These are phyloP conservation scores for Elongisporangium anandrum DNA, from an alignment of 352 stramenopile genomes.

Conservation along the genomic window DNA sequence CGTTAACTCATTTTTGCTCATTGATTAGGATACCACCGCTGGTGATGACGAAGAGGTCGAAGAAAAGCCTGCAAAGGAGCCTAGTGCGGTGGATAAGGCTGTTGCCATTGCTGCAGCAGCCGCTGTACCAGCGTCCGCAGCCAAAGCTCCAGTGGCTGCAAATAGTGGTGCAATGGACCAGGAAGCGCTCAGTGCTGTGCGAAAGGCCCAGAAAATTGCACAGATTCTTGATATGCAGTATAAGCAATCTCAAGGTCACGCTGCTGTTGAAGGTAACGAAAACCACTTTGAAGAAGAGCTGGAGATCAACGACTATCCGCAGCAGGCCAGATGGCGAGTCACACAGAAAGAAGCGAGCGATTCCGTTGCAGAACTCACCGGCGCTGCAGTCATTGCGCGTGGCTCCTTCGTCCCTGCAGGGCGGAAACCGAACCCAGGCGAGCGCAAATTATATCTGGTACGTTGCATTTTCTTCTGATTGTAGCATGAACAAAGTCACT, in stretches of 20 bases:
- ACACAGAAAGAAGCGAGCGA: constrained; percentile 87
- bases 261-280: constrained; percentile 23
- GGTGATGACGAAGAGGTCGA: constrained; percentile 59
- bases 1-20: constrained; percentile 7
- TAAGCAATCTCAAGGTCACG: constrained; percentile 43
- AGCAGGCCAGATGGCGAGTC: constrained; percentile 87
- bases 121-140: constrained; percentile 3
- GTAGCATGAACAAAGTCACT: not conserved
- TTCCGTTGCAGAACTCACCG: constrained; percentile 85
- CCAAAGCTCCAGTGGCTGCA: constrained; percentile 2
- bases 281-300: constrained; percentile 87
- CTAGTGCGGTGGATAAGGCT: constrained; percentile 4
- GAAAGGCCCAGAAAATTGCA: constrained; percentile 83
- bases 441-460: constrained; percentile 89
- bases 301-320: constrained; percentile 94
- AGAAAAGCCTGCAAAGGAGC: constrained; percentile 21
- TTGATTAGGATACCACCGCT: constrained; percentile 31
- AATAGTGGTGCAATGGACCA: constrained; percentile 27
- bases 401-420: constrained; percentile 87
- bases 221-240: constrained; percentile 80
- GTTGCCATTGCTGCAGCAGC: constrained; percentile 6
- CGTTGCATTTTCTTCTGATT: constrained; percentile 10
- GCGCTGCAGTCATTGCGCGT: constrained; percentile 82
- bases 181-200: constrained; percentile 66
- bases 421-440: constrained; percentile 75